phyloP scores from a whole-genome alignment of 257 asterid genomes.

The Plectranthus barbatus region DNA sequence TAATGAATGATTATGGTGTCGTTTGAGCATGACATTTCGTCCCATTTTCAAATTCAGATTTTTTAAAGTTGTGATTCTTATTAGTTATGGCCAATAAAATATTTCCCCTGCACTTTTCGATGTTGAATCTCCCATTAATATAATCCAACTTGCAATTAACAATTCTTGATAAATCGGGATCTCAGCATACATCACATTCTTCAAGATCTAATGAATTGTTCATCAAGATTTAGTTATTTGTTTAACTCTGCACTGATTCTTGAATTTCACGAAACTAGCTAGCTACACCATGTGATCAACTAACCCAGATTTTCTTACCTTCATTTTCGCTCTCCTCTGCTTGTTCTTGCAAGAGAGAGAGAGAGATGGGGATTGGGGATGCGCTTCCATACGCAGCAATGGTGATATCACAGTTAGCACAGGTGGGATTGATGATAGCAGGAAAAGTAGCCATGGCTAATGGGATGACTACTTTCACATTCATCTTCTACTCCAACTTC shows the following conservation, averaged over 20 bases:
- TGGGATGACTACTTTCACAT: slow-evolving; percentile 50
- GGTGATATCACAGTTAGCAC: slow-evolving; percentile 52
- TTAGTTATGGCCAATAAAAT: too few relatives aligned
- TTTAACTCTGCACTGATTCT: not conserved
- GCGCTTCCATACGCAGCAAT: slow-evolving; percentile 43
- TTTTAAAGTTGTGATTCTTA: too few relatives aligned
- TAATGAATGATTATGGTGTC: too few relatives aligned
- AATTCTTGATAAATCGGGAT: not conserved
- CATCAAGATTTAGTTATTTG: not conserved
- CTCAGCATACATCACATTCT: not conserved
- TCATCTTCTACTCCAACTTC: slow-evolving; percentile 39
- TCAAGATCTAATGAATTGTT: not conserved
- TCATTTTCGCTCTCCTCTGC: not conserved
- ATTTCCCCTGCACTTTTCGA: too few relatives aligned
- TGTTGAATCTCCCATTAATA: not conserved
- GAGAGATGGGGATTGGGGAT: slow-evolving; percentile 21
- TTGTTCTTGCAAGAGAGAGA: slow-evolving; percentile 3
- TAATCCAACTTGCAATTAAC: not conserved
- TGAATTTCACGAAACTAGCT: slow-evolving; percentile 12
- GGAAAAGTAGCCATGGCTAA: slow-evolving; percentile 40
- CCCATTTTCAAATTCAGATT: too few relatives aligned
- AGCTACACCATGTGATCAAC: slow-evolving; percentile 24
- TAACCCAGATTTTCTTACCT: not conserved
- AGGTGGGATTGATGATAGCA: slow-evolving; percentile 40
- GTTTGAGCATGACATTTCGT: too few relatives aligned